Conservation (phyloP, 1,284 basidiomycete genomes). For the Cerrena zonata region DNA sequence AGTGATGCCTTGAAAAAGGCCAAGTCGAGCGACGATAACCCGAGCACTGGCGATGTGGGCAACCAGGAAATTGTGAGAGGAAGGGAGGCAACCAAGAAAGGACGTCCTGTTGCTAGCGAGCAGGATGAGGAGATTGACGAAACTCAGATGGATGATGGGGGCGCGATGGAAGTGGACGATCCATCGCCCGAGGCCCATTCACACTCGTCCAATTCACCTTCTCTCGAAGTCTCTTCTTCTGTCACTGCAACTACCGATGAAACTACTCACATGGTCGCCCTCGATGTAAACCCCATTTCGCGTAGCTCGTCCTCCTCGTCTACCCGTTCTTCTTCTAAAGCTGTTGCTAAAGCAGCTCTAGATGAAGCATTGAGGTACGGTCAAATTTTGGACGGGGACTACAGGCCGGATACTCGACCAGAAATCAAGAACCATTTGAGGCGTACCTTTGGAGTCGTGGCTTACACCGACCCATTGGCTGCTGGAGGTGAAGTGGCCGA, state of each 20-base stretch:
- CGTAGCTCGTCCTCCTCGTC: constrained; percentile 4
- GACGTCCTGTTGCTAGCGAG: not conserved
- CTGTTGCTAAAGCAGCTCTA: constrained; percentile 44
- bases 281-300: constrained; percentile 6
- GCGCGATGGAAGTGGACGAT: constrained; percentile 43
- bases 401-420: constrained; percentile 52
- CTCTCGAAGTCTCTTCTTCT: constrained; percentile 5
- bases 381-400: constrained; percentile 60
- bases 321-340: constrained; percentile 12
- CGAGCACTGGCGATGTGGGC: not conserved
- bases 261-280: constrained; percentile 5
- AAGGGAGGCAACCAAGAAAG: not conserved
- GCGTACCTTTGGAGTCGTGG: constrained; percentile 70
- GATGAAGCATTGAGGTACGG: constrained; percentile 66
- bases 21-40: constrained; percentile 32
- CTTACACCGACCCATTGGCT: constrained; percentile 66
- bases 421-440: constrained; percentile 62
- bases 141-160: constrained; percentile 26
- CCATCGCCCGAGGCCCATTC: constrained; percentile 27
- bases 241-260: not conserved
- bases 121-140: constrained; percentile 27
- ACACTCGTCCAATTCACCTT: constrained; percentile 13
- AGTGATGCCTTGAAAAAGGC: constrained; percentile 59
- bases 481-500: constrained; percentile 59
- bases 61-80: constrained; percentile 29